Evolutionary conservation across 2,329 filamentous ascomycete species (phyloP), one percentile per base, ranked within the genome.

Genomic region (Colletotrichum paranaense): DNA sequence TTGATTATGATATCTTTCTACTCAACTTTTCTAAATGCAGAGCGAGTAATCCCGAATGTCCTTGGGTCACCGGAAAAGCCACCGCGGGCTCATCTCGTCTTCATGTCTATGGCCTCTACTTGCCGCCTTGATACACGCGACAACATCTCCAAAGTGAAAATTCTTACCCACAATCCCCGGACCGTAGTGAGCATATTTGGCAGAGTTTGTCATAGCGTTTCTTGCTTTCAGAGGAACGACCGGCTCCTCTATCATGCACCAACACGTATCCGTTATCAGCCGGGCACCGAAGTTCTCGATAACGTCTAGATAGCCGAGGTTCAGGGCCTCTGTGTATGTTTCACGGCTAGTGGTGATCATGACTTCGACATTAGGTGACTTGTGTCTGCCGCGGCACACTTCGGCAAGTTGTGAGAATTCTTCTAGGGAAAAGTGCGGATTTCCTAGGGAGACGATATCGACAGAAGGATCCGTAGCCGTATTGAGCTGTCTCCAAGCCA

Each of bases 171-270:
- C 75, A 5, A 80, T 62, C 0, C 78, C 78, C 0, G 78, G 78
- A 1, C 81, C 82, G 42, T 86, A 87, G 76, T 87, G 84, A 0
- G 84, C 85, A 75, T 86, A 86, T 74, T 87, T 87, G 0, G 78
- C 84, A 1, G 85, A 87, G 63, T 86, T 86, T 0, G 82, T 86
- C 84, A 84, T 82, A 67, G 87, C 82, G 1, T 76, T 79, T 3
- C 76, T 75, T 0, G 77, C 73, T 2, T 62, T 11, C 0, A 7
- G 46, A 4, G 78, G 79, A 9, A 86, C 82, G 0, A 84, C 76
- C 0, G 85, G 84, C 57, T 86, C 83, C 1, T 70, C 67, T 19
- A 86, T 81, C 82, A 87, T 85, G 73, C 85, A 87, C 85, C 85
- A 87, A 66, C 85, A 87, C 0, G 84, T 86, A 72, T 87, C 85